phyloP scores from a whole-genome alignment of 176 grass and related monocot species.

The Oryza brachyantha region DNA sequence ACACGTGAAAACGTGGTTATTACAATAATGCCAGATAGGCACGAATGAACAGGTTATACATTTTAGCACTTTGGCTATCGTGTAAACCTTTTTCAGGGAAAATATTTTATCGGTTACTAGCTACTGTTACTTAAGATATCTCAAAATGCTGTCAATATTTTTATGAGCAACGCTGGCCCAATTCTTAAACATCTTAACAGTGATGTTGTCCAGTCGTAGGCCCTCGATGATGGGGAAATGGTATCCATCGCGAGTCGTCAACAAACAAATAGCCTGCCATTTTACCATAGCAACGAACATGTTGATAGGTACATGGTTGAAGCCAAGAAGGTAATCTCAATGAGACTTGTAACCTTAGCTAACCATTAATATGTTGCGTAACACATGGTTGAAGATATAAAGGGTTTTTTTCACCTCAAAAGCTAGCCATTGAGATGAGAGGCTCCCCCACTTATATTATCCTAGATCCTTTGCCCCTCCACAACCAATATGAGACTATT shows the following conservation, averaged over 20 bases:
- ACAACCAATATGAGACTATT: too few species aligned
- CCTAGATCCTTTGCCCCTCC: too few species aligned
- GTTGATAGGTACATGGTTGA: too few species aligned
- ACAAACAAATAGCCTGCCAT: not conserved
- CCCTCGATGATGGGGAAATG: too few species aligned
- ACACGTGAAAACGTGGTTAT: not conserved
- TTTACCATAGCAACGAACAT: too few species aligned
- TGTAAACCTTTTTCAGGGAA: not conserved
- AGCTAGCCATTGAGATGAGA: too few species aligned
- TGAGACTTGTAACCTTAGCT: too few species aligned
- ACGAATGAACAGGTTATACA: not conserved
- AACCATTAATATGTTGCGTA: not conserved
- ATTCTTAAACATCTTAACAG: not conserved
- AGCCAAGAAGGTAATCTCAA: too few species aligned
- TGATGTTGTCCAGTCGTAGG: not conserved
- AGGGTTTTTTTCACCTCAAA: too few species aligned
- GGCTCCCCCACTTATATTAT: too few species aligned
- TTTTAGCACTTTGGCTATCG: not conserved
- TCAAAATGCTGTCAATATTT: not conserved
- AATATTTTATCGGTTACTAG: not conserved
- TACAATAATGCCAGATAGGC: not conserved
- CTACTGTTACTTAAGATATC: not conserved
- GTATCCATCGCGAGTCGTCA: too few species aligned
- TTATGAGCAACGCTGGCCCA: not conserved
- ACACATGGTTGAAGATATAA: not conserved